A percentile compares a stretch with the other conserved stretches of the same genome.
phyloP scores from a whole-genome alignment of 2,329 filamentous ascomycete species.

The Bimuria novae-zelandiae region DNA sequence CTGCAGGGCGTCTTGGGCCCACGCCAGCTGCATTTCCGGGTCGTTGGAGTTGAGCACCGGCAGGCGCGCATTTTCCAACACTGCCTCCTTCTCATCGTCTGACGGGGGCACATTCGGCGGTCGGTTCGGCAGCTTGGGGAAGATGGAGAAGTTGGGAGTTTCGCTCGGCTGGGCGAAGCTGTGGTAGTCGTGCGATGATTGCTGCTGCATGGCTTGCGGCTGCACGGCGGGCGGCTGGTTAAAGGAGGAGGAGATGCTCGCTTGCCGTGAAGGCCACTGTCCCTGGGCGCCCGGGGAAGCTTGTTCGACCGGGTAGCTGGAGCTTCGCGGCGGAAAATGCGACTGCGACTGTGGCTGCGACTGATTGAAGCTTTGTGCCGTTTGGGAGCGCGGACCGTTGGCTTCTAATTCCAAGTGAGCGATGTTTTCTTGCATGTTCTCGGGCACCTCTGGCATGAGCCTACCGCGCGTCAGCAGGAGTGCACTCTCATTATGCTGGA shows the following conservation, averaged over 20 bases:
- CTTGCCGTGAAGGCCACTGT: constrained; percentile 38
- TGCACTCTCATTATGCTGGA: constrained; percentile 28
- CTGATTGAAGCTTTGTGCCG: constrained; percentile 35
- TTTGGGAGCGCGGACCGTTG: constrained; percentile 50
- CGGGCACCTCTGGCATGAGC: constrained; percentile 92
- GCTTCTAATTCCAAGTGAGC: constrained; percentile 88
- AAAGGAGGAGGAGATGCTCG: constrained; percentile 45
- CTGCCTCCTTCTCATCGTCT: constrained; percentile 91
- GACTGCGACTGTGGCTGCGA: constrained; percentile 24
- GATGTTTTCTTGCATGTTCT: constrained; percentile 94
- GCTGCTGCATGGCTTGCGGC: constrained; percentile 27
- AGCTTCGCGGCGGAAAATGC: constrained; percentile 36
- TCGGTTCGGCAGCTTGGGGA: constrained; percentile 78
- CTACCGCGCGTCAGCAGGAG: constrained; percentile 55
- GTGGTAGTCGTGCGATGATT: constrained; percentile 45
- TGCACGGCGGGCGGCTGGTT: constrained; percentile 44
- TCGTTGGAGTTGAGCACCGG: constrained; percentile 91
- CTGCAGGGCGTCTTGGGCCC: constrained; percentile 89
- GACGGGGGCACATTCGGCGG: constrained; percentile 90
- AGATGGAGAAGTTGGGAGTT: constrained; percentile 83
- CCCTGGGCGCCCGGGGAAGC: constrained; percentile 19
- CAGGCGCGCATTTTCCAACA: constrained; percentile 80
- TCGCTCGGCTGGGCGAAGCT: constrained; percentile 51
- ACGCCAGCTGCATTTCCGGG: constrained; percentile 93
- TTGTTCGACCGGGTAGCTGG: constrained; percentile 37